phyloP scores from a whole-genome alignment of 768 basidiomycete species.

The Tricholoma saponaceum region DNA sequence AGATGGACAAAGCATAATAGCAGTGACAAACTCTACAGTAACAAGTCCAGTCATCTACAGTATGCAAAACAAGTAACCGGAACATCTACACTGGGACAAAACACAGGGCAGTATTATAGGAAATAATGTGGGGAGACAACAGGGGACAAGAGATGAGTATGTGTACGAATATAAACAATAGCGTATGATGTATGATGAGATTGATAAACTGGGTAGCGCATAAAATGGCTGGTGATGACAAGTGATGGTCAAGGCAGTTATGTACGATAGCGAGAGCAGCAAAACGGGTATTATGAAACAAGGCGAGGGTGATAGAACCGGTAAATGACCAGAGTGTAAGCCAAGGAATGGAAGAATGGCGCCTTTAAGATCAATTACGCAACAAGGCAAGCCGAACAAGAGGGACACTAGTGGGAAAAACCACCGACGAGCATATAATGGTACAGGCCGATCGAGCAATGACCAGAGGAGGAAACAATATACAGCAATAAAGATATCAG shows the following conservation, averaged over 20 bases:
- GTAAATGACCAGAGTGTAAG: background rate
- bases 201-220: conserved; percentile 1
- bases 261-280: conserved; percentile 5
- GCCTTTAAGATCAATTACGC: background rate
- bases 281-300: conserved; percentile 2
- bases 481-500: conserved; percentile 47
- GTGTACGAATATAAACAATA: conserved; percentile 1
- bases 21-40: background rate
- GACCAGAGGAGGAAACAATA: conserved; percentile 31
- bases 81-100: background rate
- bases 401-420: background rate
- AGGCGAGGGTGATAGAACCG: background rate
- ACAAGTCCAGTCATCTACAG: background rate
- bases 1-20: background rate
- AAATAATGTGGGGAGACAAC: background rate
- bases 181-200: background rate
- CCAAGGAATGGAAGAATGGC: background rate
- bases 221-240: background rate
- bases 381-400: background rate
- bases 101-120: background rate
- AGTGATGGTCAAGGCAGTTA: background rate
- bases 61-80: background rate
- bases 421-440: conserved; percentile 17
- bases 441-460: conserved; percentile 25
- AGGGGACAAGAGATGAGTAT: background rate